These are phyloP conservation scores for Neopestalotiopsis sp. DNA, from an alignment of 2,329 filamentous ascomycete species.

Conservation along the genomic window DNA sequence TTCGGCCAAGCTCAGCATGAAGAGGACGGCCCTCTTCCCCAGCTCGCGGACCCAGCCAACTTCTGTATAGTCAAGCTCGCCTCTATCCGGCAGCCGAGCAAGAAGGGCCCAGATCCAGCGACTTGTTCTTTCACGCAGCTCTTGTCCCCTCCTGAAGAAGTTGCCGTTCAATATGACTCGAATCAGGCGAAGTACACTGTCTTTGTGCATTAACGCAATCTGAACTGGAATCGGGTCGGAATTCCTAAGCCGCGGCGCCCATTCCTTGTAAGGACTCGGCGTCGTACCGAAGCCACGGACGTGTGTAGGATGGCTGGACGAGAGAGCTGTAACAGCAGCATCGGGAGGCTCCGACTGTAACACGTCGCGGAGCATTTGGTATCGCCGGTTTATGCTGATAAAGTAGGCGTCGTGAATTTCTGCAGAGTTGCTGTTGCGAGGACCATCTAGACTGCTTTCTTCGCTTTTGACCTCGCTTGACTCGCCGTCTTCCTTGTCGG, in stretches of 20 bases:
- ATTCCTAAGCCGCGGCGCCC: constrained; percentile 56
- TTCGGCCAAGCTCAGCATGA: constrained; percentile 60
- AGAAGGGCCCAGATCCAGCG: constrained; percentile 87
- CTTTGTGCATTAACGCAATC: constrained; percentile 68
- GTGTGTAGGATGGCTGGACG: constrained; percentile 57
- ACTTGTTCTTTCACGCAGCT: constrained; percentile 70
- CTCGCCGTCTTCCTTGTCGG: constrained; percentile 31
- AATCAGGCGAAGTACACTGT: constrained; percentile 69
- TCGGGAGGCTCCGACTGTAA: constrained; percentile 62
- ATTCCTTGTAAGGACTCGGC: constrained; percentile 54
- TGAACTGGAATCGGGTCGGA: constrained; percentile 64
- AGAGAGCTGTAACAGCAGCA: constrained; percentile 57
- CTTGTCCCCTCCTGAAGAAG: constrained; percentile 63
- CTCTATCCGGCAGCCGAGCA: constrained; percentile 74
- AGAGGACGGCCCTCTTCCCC: constrained; percentile 73
- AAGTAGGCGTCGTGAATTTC: constrained; percentile 71
- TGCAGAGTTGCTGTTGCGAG: constrained; percentile 36
- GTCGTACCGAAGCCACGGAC: constrained; percentile 58
- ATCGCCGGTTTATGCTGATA: constrained; percentile 67
- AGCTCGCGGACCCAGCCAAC: constrained; percentile 79
- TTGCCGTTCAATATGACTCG: constrained; percentile 68
- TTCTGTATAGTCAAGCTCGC: constrained; percentile 76
- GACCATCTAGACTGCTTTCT: constrained; percentile 29
- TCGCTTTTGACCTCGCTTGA: constrained; percentile 28
- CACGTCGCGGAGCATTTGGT: constrained; percentile 64